phyloP scores from a whole-genome alignment of 495 filamentous ascomycete genomes.

The Podospora appendiculata region DNA sequence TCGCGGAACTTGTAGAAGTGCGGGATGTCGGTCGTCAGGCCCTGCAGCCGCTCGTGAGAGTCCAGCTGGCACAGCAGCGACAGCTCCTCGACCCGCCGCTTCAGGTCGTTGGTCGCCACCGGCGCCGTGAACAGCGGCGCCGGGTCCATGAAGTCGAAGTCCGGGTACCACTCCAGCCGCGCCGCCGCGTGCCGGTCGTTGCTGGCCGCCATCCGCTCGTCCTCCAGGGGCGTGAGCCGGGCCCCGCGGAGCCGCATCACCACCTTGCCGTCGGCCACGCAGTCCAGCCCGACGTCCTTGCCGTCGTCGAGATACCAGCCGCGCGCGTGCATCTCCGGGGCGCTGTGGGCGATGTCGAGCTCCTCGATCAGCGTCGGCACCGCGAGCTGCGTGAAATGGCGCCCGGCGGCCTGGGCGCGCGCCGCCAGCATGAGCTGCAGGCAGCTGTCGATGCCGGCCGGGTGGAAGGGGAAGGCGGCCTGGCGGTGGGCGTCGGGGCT shows the following conservation, averaged over 20 bases:
- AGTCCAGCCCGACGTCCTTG: too few species aligned
- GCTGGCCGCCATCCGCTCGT: slow-evolving; percentile 4
- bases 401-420: slow-evolving; percentile 16
- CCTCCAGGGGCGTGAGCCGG: slow-evolving; percentile 16
- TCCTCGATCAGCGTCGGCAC: slow-evolving; percentile 32
- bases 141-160: slow-evolving; percentile 27
- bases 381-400: slow-evolving; percentile 18
- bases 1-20: slow-evolving; percentile 22
- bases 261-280: too few species aligned
- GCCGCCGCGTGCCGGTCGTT: slow-evolving; percentile 23
- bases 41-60: slow-evolving; percentile 9
- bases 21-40: slow-evolving; percentile 13
- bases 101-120: slow-evolving; percentile 3
- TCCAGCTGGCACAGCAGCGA: slow-evolving; percentile 25
- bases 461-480: slow-evolving; percentile 25
- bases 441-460: slow-evolving; percentile 33
- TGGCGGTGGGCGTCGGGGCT: slow-evolving; percentile 5
- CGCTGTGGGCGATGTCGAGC: slow-evolving; percentile 20
- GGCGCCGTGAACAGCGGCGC: slow-evolving; percentile 10
- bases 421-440: slow-evolving; percentile 25
- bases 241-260: too few species aligned
- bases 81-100: slow-evolving; percentile 15
- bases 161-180: slow-evolving; percentile 23
- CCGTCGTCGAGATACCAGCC: too few species aligned
- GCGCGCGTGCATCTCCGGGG: slow-evolving; percentile 11